These are phyloP conservation scores for Cladosporium austrohemisphaericum DNA, from an alignment of 2,329 filamentous ascomycete species.

Conservation along the genomic window DNA sequence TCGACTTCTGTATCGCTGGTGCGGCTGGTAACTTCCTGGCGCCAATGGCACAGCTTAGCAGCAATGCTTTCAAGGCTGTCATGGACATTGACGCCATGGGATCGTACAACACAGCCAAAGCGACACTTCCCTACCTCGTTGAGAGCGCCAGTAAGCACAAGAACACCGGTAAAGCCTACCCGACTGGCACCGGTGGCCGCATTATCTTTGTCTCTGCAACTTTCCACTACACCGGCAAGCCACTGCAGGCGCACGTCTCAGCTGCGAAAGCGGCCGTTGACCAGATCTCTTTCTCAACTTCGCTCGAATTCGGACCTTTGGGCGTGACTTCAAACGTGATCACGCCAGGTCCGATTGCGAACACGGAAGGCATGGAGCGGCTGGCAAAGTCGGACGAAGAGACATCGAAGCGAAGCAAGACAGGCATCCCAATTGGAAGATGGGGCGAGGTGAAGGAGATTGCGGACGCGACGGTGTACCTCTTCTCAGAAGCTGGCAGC, in stretches of 20 bases:
- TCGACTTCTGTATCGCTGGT: slow-evolving; percentile 92
- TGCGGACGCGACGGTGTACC: slow-evolving; percentile 83
- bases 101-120: slow-evolving; percentile 92
- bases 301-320: slow-evolving; percentile 84
- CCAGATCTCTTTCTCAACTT: slow-evolving; percentile 71
- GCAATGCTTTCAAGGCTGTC: slow-evolving; percentile 91
- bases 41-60: slow-evolving; percentile 72
- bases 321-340: slow-evolving; percentile 88
- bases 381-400: slow-evolving; percentile 35
- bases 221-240: slow-evolving; percentile 83
- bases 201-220: slow-evolving; percentile 89
- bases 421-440: slow-evolving; percentile 66
- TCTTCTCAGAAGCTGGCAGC: slow-evolving; percentile 81
- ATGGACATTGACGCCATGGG: slow-evolving; percentile 95
- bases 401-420: slow-evolving; percentile 30
- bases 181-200: slow-evolving; percentile 62
- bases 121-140: slow-evolving; percentile 76
- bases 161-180: slow-evolving; percentile 54
- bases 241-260: slow-evolving; percentile 82
- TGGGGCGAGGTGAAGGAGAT: slow-evolving; percentile 82
- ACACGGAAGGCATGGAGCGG: slow-evolving; percentile 63
- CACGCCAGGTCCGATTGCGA: slow-evolving; percentile 78
- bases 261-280: slow-evolving; percentile 92
- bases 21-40: slow-evolving; percentile 95
- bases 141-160: slow-evolving; percentile 64